Evolutionary conservation across 306 rosid species (phyloP).

Genomic region (Ammopiptanthus mongolicus): DNA sequence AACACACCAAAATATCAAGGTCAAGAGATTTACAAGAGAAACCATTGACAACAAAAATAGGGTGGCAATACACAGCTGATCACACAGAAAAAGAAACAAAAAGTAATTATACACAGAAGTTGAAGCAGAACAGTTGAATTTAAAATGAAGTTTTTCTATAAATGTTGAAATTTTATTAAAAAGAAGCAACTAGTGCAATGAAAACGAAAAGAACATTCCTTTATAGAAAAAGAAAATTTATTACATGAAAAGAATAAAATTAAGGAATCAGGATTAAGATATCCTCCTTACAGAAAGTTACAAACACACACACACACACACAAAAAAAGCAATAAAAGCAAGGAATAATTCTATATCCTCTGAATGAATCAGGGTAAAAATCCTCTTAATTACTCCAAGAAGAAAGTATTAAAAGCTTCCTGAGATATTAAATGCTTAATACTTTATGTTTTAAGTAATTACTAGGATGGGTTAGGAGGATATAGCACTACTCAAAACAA

Average conservation of each 20-base stretch:
- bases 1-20: constrained; percentile 1
- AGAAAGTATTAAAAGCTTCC: background rate
- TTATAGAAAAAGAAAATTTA: background rate
- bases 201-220: background rate
- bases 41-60: background rate
- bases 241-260: background rate
- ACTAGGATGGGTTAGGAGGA: background rate
- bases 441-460: background rate
- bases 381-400: background rate
- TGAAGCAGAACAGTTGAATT: background rate
- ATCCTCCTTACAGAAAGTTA: background rate
- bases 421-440: constrained; percentile 1
- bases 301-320: background rate
- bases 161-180: too few species aligned
- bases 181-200: background rate
- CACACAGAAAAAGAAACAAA: background rate
- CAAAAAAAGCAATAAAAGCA: background rate
- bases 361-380: background rate
- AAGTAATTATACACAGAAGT: background rate
- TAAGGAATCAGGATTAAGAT: background rate
- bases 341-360: background rate
- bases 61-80: background rate
- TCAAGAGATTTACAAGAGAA: constrained; percentile 1
- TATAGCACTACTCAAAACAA: background rate
- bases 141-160: too few species aligned